Conservation (phyloP, 768 basidiomycete genomes). For the Hygrophorus russula region DNA sequence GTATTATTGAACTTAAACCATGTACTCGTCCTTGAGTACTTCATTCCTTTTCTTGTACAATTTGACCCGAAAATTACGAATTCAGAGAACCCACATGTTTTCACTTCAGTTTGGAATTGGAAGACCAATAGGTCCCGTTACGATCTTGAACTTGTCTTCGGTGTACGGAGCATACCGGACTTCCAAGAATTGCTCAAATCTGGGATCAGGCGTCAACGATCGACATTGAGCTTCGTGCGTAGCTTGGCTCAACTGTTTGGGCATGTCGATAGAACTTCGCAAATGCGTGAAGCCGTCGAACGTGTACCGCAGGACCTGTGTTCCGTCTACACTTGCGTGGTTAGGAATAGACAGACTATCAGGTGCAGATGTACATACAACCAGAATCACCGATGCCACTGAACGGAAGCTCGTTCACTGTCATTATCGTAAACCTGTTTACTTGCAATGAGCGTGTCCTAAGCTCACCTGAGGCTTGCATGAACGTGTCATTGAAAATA, state of each 20-base stretch:
- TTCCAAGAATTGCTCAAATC: constrained; percentile 27
- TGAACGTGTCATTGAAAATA: no score
- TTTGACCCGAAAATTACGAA: no score
- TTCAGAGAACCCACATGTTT: no score
- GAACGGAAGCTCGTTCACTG: constrained; percentile 32
- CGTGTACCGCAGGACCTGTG: constrained; percentile 38
- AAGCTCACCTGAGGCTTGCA: no score
- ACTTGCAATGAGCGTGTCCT: constrained; percentile 35
- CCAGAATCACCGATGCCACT: constrained; percentile 54
- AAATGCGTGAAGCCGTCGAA: constrained; percentile 45
- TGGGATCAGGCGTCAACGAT: constrained; percentile 10
- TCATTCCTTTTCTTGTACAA: no score
- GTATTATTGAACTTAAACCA: no score
- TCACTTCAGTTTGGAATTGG: no score
- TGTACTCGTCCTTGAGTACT: no score
- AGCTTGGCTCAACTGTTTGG: constrained; percentile 30
- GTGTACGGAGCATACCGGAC: constrained; percentile 45
- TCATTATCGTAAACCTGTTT: constrained; percentile 49
- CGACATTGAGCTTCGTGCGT: not conserved
- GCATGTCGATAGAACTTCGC: constrained; percentile 37
- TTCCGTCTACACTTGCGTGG: constrained; percentile 28
- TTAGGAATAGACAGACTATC: not conserved
- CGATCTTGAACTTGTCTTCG: constrained; percentile 20
- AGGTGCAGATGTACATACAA: constrained; percentile 27
- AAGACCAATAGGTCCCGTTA: constrained; percentile 9